These are phyloP conservation scores for Sherardia arvensis DNA, from an alignment of 257 asterid genomes.

Conservation along the genomic window DNA sequence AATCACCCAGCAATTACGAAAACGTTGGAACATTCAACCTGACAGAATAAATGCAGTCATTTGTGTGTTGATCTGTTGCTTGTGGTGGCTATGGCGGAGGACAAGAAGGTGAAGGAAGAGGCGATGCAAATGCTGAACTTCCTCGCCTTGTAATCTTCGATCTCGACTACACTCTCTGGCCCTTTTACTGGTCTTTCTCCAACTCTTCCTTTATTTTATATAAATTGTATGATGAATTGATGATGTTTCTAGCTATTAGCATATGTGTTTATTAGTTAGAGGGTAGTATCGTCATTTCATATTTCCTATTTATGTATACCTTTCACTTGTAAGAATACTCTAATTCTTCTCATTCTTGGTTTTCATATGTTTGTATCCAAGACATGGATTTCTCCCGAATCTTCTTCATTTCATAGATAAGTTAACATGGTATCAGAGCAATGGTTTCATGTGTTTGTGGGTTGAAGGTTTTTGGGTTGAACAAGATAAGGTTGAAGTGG, in stretches of 20 bases:
- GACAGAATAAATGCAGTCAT: neutral
- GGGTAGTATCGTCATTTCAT: no score
- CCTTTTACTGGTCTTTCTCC: slow-evolving; percentile 17
- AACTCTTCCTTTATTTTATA: neutral
- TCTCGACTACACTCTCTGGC: slow-evolving; percentile 23
- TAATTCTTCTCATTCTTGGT: no score
- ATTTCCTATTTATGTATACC: no score
- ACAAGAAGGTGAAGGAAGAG: slow-evolving; percentile 24
- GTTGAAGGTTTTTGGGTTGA: no score
- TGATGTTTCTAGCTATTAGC: neutral
- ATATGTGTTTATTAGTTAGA: no score
- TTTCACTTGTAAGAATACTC: no score
- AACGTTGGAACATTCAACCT: neutral
- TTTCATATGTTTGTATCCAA: no score
- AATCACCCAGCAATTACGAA: neutral
- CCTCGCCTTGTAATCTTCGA: slow-evolving; percentile 31
- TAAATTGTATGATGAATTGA: neutral
- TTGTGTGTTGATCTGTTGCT: neutral
- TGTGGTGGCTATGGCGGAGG: slow-evolving; percentile 13
- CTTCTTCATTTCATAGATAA: no score
- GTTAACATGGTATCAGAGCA: no score
- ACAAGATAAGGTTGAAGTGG: no score
- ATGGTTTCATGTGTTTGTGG: no score
- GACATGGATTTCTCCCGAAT: no score
- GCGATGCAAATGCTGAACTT: slow-evolving; percentile 18